These are phyloP conservation scores for Ceratobasidium sp. DNA, from an alignment of 1,284 basidiomycete species.

Conservation along the genomic window DNA sequence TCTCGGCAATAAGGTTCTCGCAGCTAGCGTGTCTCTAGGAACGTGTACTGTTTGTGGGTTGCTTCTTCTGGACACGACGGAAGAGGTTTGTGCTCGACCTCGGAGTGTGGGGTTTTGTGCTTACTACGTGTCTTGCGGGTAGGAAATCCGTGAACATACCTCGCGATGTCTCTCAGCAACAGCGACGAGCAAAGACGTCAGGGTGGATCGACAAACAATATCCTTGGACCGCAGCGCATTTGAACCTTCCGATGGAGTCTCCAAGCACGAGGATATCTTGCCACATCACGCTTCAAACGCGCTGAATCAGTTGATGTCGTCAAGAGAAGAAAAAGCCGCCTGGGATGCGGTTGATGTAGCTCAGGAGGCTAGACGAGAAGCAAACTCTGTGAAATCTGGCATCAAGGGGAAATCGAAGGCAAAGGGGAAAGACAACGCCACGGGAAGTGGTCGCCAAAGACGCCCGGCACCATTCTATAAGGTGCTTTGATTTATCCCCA, in stretches of 20 bases:
- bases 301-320: slow-evolving; percentile 87
- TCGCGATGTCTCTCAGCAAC: slow-evolving; percentile 16
- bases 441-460: slow-evolving; percentile 68
- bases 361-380: slow-evolving; percentile 63
- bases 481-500: slow-evolving; percentile 58
- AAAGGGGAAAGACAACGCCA: slow-evolving; percentile 55
- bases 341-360: slow-evolving; percentile 83
- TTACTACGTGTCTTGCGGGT: slow-evolving; percentile 22
- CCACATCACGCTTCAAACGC: slow-evolving; percentile 59
- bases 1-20: slow-evolving; percentile 38
- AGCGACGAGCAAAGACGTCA: not conserved
- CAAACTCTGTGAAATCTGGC: slow-evolving; percentile 53
- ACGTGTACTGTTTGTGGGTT: slow-evolving; percentile 55
- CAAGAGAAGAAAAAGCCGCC: slow-evolving; percentile 80
- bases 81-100: slow-evolving; percentile 51
- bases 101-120: not conserved
- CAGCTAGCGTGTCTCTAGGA: slow-evolving; percentile 37
- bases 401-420: slow-evolving; percentile 56
- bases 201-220: not conserved
- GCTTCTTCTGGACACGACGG: slow-evolving; percentile 51
- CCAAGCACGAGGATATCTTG: not conserved
- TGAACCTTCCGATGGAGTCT: not conserved
- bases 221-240: not conserved
- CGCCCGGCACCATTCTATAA: slow-evolving; percentile 94
- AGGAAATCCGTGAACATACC: slow-evolving; percentile 25